Evolutionary conservation across 257 asterid genomes (phyloP).

Genomic region (Echium plantagineum): DNA sequence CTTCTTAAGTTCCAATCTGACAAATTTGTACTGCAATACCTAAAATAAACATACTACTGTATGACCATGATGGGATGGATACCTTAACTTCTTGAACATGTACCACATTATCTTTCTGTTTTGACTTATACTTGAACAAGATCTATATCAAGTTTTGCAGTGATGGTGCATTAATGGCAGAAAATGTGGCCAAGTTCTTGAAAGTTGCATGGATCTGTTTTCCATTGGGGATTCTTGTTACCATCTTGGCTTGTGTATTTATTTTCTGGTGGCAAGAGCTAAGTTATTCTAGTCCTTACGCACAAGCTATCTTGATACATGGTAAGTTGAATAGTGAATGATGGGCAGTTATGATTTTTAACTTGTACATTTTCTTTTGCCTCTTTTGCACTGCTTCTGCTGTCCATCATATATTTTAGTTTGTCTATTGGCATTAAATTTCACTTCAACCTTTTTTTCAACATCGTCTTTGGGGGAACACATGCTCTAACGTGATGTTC

Average conservation of each 20-base stretch:
- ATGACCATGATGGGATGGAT: not conserved
- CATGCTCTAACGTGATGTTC: not conserved
- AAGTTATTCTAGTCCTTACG: slow-evolving; percentile 62
- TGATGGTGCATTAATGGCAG: slow-evolving; percentile 46
- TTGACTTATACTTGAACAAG: not conserved
- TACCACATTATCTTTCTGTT: not conserved
- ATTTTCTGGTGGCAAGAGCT: slow-evolving; percentile 87
- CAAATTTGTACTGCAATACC: not conserved
- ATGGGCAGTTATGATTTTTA: slow-evolving; percentile 1
- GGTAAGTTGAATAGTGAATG: slow-evolving; percentile 32
- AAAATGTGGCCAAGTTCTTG: slow-evolving; percentile 55
- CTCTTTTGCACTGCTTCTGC: too few relatives aligned
- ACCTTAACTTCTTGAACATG: not conserved
- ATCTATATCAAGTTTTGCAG: slow-evolving; percentile 23
- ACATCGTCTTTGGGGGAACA: not conserved
- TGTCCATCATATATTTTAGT: too few relatives aligned
- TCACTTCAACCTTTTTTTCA: too few relatives aligned
- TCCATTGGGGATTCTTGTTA: slow-evolving; percentile 60
- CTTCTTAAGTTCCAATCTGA: not conserved
- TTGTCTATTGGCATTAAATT: not conserved
- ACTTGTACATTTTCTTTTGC: not conserved
- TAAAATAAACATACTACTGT: too few relatives aligned
- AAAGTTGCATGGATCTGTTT: slow-evolving; percentile 86
- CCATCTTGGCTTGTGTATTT: slow-evolving; percentile 45
- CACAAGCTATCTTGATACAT: slow-evolving; percentile 71